These are phyloP conservation scores for Leishmania aethiopica DNA, from an alignment of 208 protist species.

Conservation along the genomic window DNA sequence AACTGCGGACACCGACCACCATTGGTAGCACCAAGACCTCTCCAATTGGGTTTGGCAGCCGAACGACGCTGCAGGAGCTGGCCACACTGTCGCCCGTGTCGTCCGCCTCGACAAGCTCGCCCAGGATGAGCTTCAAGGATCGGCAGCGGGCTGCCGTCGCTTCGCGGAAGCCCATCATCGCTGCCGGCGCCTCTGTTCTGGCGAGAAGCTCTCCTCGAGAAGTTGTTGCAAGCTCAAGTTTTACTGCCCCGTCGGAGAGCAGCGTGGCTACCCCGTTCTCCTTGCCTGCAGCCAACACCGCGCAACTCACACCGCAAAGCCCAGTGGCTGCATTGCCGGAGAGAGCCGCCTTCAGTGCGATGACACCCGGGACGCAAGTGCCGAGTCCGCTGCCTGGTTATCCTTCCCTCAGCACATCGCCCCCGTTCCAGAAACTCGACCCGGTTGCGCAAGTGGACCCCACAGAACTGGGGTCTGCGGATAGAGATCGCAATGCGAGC, in stretches of 20 bases:
- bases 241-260: neutral
- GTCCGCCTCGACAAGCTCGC: constrained; percentile 1
- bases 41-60: neutral
- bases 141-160: constrained; percentile 13
- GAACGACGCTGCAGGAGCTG: neutral
- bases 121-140: constrained; percentile 26
- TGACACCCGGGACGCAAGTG: neutral
- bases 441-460: neutral
- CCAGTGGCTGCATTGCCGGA: neutral
- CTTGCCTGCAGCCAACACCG: neutral
- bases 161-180: neutral
- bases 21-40: neutral
- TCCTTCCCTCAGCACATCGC: no score
- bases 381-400: neutral
- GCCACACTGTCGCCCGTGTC: neutral
- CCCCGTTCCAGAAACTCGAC: neutral
- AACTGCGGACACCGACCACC: neutral
- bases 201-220: neutral
- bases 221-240: neutral
- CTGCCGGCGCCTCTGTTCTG: neutral
- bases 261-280: neutral
- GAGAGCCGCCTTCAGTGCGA: neutral
- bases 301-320: neutral
- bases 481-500: neutral
- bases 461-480: neutral